Base-by-base conservation (phyloP, 2,329 filamentous ascomycete genomes). In the Tolypocladium amazonense region DNA sequence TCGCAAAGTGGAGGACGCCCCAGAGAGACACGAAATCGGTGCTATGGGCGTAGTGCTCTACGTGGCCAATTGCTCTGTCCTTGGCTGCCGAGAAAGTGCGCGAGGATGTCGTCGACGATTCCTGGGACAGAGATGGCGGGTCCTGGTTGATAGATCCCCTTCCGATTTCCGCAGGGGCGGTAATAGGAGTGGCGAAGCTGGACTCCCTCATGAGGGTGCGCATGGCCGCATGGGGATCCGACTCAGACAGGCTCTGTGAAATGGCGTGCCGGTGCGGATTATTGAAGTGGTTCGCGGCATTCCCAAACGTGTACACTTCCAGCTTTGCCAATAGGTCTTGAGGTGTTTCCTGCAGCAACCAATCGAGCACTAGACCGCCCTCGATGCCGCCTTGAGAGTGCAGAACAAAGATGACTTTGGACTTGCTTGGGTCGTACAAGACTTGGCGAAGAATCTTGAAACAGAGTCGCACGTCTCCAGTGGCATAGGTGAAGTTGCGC, bases 331-430 rank as follows among this genome's bases (percentile, higher is more conserved):
- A 75, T 4, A 87, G 74, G 62, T 87, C 80, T 60, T 86, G 83
- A 0, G 87, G 82, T 15, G 90, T 73, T 68, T 92, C 88, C 63
- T 87, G 84, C 1, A 92, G 77, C 2, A 93, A 78, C 87, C 88
- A 90, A 73, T 94, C 89, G 8, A 92, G 72, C 6, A 90, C 85
- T 59, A 92, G 75, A 3, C 87, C 82, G 2, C 86, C 87, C 68
- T 90, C 85, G 57, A 93, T 89, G 18, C 81, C 88, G 4, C 90
- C 90, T 70, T 93, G 90, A 0, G 86, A 89, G 71, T 94, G 90
- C 43, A 89, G 76, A 61, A 93, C 82, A 59, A 93, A 80, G 35
- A 93, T 76, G 3, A 93, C 82, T 68, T 90, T 92, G 39, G 81
- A 81, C 61, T 86, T 82, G 20, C 76, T 69, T 0, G 81, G 79